Evolutionary conservation across 148 eudicot species (phyloP).

Genomic region (Vaccinium macrocarpon): DNA sequence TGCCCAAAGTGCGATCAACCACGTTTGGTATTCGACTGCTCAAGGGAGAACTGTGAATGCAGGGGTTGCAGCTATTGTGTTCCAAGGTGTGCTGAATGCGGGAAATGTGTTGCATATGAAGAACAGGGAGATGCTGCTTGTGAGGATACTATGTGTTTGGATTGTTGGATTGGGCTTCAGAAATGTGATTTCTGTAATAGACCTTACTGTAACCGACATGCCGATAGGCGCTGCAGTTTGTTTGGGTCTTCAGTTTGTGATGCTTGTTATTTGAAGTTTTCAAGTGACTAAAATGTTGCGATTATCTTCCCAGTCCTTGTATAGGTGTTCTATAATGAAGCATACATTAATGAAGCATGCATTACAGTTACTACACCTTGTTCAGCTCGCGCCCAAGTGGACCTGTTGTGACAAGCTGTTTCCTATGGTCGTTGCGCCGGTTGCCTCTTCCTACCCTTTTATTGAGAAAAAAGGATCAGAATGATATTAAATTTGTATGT

Average conservation of each 20-base stretch:
- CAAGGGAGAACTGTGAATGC: constrained; percentile 44
- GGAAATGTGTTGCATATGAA: constrained; percentile 39
- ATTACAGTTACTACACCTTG: not conserved
- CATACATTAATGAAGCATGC: not conserved
- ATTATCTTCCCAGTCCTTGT: not conserved
- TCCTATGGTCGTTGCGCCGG: not conserved
- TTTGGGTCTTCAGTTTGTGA: constrained; percentile 39
- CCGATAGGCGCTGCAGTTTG: constrained; percentile 9
- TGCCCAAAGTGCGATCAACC: constrained; percentile 66
- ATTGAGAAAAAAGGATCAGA: not conserved
- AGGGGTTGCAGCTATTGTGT: constrained; percentile 61
- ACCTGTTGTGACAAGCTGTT: not conserved
- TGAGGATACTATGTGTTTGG: constrained; percentile 45
- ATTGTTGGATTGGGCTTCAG: constrained; percentile 63
- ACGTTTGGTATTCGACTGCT: constrained; percentile 61
- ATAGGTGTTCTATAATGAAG: not conserved
- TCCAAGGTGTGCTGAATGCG: constrained; percentile 70
- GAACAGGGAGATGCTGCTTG: constrained; percentile 54
- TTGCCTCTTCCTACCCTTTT: not conserved
- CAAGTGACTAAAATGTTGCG: not conserved
- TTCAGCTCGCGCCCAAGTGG: not conserved
- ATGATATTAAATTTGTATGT: not conserved
- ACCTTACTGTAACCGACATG: constrained; percentile 63
- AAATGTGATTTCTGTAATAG: constrained; percentile 72
- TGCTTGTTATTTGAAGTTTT: constrained; percentile 34